These are phyloP conservation scores for Arthrinium puccinioides DNA, from an alignment of 2,329 filamentous ascomycete genomes.

Conservation along the genomic window DNA sequence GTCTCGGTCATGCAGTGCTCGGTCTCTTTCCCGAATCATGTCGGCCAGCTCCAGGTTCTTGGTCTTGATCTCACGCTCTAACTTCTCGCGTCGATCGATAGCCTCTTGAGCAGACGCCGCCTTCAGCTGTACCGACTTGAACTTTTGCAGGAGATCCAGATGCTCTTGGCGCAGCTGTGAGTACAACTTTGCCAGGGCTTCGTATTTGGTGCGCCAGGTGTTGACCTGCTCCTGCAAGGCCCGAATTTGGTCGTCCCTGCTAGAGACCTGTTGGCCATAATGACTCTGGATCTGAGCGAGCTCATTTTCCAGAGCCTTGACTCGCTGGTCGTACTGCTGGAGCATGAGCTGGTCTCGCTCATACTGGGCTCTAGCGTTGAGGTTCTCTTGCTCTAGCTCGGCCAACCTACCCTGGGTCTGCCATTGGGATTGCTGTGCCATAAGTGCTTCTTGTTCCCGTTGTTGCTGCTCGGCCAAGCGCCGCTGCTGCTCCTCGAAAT, in stretches of 20 bases:
- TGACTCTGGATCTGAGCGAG: constrained; percentile 75
- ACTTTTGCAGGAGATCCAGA: constrained; percentile 88
- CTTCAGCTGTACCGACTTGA: constrained; percentile 93
- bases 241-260: constrained; percentile 90
- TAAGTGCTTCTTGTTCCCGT: constrained; percentile 80
- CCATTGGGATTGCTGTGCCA: constrained; percentile 82
- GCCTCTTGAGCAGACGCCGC: constrained; percentile 95
- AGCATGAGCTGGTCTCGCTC: constrained; percentile 96
- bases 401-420: constrained; percentile 95
- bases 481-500: constrained; percentile 96
- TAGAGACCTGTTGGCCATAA: constrained; percentile 75
- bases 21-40: constrained; percentile 95
- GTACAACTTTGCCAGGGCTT: constrained; percentile 92
- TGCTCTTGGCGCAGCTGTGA: constrained; percentile 94
- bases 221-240: constrained; percentile 95
- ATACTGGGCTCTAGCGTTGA: constrained; percentile 90
- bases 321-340: constrained; percentile 90
- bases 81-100: constrained; percentile 87
- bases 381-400: constrained; percentile 89
- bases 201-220: constrained; percentile 95
- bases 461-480: constrained; percentile 82
- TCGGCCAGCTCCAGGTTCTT: constrained; percentile 98
- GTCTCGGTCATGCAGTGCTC: constrained; percentile 89
- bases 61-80: constrained; percentile 96
- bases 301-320: constrained; percentile 88